Evolutionary conservation across 768 basidiomycete genomes (phyloP).

Genomic region (Galerina marginata): DNA sequence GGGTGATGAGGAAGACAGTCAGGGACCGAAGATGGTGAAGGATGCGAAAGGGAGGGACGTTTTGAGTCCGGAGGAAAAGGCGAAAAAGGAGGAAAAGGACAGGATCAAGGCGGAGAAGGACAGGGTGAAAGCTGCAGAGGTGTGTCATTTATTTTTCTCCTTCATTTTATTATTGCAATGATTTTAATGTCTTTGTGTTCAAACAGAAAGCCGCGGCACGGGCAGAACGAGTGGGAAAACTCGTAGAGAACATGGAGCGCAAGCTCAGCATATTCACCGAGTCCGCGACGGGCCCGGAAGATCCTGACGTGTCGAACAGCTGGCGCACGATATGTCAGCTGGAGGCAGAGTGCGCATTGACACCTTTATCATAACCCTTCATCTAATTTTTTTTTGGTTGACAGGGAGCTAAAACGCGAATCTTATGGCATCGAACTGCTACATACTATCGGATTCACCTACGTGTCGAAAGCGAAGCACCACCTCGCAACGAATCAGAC

Average conservation of each 20-base stretch:
- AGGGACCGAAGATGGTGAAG: conserved; percentile 47
- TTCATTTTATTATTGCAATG: background rate
- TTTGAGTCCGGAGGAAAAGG: conserved; percentile 72
- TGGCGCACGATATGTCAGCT: conserved; percentile 80
- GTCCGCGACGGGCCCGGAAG: conserved; percentile 72
- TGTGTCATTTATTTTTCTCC: conserved; percentile 32
- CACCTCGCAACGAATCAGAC: conserved; percentile 74
- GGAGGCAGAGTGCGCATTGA: conserved; percentile 74
- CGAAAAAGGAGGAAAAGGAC: conserved; percentile 75
- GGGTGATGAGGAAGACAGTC: conserved; percentile 44
- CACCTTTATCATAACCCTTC: conserved; percentile 3
- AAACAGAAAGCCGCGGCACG: conserved; percentile 82
- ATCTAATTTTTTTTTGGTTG: conserved; percentile 5
- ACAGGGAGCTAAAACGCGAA: conserved; percentile 81
- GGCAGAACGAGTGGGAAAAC: conserved; percentile 73
- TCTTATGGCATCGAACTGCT: conserved; percentile 88
- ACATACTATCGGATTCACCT: conserved; percentile 87
- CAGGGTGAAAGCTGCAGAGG: conserved; percentile 70
- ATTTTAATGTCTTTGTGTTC: background rate
- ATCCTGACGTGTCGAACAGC: conserved; percentile 70
- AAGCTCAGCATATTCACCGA: conserved; percentile 91
- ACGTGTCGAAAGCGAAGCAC: conserved; percentile 82
- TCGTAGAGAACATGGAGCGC: conserved; percentile 78
- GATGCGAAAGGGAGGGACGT: conserved; percentile 60
- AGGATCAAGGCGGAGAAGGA: conserved; percentile 72